Evolutionary conservation across 1,284 basidiomycete genomes (phyloP).

Genomic region (Moesziomyces antarcticus): DNA sequence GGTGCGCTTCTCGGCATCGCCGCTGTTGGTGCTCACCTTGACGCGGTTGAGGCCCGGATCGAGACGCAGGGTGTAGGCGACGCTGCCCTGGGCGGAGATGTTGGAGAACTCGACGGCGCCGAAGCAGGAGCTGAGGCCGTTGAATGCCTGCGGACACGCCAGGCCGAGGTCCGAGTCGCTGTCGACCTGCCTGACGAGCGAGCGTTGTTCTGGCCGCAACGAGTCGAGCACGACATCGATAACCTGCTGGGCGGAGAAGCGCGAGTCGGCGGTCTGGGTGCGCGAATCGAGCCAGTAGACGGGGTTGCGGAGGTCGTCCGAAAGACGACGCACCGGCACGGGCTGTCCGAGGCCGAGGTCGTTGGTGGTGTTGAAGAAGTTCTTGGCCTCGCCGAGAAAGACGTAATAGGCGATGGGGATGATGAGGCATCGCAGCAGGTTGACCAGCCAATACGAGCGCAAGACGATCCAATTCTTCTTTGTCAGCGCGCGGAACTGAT

Average conservation of each 20-base stretch:
- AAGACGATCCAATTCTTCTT: conserved; percentile 40
- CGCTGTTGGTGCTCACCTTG: conserved; percentile 75
- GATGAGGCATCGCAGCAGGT: conserved; percentile 76
- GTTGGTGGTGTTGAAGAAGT: conserved; percentile 40
- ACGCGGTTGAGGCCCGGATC: conserved; percentile 77
- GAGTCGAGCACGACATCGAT: conserved; percentile 71
- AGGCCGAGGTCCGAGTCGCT: conserved; percentile 68
- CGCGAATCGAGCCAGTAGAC: conserved; percentile 28
- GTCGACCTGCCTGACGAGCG: conserved; percentile 21
- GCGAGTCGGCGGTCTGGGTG: conserved; percentile 72
- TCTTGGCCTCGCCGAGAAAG: conserved; percentile 73
- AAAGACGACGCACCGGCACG: conserved; percentile 20
- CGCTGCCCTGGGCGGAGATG: conserved; percentile 26
- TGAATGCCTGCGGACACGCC: conserved; percentile 80
- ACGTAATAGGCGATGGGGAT: conserved; percentile 77
- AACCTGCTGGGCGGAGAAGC: conserved; percentile 72
- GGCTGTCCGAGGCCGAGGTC: conserved; percentile 31
- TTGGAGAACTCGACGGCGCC: conserved; percentile 76
- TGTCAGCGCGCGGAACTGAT: conserved; percentile 29
- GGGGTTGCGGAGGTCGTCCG: conserved; percentile 16
- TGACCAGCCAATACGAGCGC: conserved; percentile 68
- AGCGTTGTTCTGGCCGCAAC: conserved; percentile 18
- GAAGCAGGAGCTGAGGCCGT: conserved; percentile 77
- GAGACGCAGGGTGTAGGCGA: conserved; percentile 78
- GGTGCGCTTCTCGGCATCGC: conserved; percentile 77